Evolutionary conservation across 2,329 filamentous ascomycete genomes (phyloP).

Genomic region (Penicillium sp.): DNA sequence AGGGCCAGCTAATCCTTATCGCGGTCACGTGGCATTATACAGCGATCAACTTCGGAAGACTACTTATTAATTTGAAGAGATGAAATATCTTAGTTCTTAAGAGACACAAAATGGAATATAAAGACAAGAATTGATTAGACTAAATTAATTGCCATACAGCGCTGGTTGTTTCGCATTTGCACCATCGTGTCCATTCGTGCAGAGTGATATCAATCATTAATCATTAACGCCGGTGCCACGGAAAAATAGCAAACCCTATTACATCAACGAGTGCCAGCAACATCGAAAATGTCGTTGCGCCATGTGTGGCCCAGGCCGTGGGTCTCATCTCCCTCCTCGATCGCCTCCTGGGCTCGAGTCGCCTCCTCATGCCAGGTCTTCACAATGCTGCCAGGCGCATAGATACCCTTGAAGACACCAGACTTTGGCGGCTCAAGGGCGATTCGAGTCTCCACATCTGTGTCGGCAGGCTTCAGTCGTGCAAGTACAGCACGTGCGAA

Average conservation of each 20-base stretch:
- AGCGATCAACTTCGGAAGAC: neutral
- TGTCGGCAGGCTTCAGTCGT: constrained; percentile 66
- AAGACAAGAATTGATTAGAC: too few relatives aligned
- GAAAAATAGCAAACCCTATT: neutral
- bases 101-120: too few relatives aligned
- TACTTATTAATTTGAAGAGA: too few relatives aligned
- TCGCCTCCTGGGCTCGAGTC: constrained; percentile 60
- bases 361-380: constrained; percentile 86
- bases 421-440: constrained; percentile 59
- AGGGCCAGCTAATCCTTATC: constrained; percentile 20
- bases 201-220: constrained; percentile 1
- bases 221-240: neutral
- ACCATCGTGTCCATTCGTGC: neutral
- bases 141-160: neutral
- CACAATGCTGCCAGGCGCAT: constrained; percentile 82
- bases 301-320: constrained; percentile 55
- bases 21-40: constrained; percentile 18
- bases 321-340: constrained; percentile 63
- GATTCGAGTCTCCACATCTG: constrained; percentile 68
- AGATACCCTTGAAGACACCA: constrained; percentile 73
- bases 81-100: too few relatives aligned
- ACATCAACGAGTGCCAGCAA: constrained; percentile 22
- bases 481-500: constrained; percentile 80
- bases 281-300: constrained; percentile 77
- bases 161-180: neutral